Evolutionary conservation across 2,329 filamentous ascomycete genomes (phyloP).

Genomic region (Ascocoryne sarcoides): DNA sequence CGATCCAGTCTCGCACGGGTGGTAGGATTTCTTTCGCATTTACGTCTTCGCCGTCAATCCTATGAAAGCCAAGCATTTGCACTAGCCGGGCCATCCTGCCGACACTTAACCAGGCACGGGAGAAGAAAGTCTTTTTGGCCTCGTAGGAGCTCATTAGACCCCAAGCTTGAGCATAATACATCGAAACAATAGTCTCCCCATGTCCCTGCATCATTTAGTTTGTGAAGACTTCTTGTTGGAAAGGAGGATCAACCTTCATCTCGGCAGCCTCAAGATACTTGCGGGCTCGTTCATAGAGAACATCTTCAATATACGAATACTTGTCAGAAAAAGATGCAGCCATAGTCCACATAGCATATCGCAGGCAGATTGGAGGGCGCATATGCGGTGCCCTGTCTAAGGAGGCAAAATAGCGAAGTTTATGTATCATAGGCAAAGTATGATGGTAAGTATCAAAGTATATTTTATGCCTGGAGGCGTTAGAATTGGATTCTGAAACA

Average conservation of each 20-base stretch:
- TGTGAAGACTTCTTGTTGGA: neutral
- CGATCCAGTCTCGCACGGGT: constrained; percentile 70
- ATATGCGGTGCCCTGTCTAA: constrained; percentile 64
- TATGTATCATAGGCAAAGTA: constrained; percentile 69
- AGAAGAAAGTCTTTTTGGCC: constrained; percentile 78
- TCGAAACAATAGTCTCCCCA: constrained; percentile 70
- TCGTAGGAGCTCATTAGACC: constrained; percentile 67
- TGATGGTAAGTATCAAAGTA: constrained; percentile 72
- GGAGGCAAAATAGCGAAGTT: constrained; percentile 62
- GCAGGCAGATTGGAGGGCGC: constrained; percentile 72
- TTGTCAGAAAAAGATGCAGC: constrained; percentile 64
- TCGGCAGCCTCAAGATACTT: constrained; percentile 80
- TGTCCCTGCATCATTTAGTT: constrained; percentile 42
- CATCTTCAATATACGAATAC: constrained; percentile 61
- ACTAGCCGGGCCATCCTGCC: constrained; percentile 62
- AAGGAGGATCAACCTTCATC: constrained; percentile 51
- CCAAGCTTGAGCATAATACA: constrained; percentile 79
- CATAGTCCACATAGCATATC: constrained; percentile 84
- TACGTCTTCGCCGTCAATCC: constrained; percentile 56
- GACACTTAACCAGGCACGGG: constrained; percentile 73
- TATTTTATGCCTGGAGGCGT: constrained; percentile 47
- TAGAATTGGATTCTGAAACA: constrained; percentile 9
- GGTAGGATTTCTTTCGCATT: constrained; percentile 67
- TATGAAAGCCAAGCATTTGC: constrained; percentile 79
- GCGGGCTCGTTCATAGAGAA: constrained; percentile 74